These are phyloP conservation scores for Rhinocladiella similis DNA, from an alignment of 2,329 filamentous ascomycete genomes.

Conservation along the genomic window DNA sequence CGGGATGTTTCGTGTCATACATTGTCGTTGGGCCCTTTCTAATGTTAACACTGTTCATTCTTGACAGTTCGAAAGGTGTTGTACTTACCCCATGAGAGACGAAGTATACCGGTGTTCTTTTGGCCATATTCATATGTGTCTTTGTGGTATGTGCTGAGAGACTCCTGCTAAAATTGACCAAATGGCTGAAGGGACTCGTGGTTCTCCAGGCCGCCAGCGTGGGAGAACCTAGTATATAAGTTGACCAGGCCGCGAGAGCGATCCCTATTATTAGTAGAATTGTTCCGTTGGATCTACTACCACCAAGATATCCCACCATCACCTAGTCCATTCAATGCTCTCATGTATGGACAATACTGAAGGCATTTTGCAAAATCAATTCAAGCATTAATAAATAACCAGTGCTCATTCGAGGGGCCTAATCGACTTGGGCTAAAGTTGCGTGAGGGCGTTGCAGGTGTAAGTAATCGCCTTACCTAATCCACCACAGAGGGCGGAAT, in stretches of 20 bases:
- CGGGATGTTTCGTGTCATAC: slow-evolving; percentile 68
- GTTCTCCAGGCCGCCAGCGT: slow-evolving; percentile 6
- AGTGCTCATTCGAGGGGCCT: neutral
- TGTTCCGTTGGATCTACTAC: neutral
- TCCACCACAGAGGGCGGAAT: neutral
- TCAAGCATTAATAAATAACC: neutral
- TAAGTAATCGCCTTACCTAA: neutral
- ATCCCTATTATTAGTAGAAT: slow-evolving; percentile 4
- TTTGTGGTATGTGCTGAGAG: neutral
- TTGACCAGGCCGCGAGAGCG: slow-evolving; percentile 1
- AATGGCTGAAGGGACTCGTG: neutral
- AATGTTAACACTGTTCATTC: neutral
- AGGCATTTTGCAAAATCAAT: too few relatives aligned
- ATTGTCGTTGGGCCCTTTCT: slow-evolving; percentile 59
- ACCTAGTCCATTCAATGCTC: too few relatives aligned
- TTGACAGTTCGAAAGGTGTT: slow-evolving; percentile 15
- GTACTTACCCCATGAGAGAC: slow-evolving; percentile 47
- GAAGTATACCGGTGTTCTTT: slow-evolving; percentile 54
- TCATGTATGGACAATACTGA: too few relatives aligned
- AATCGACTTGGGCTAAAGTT: neutral
- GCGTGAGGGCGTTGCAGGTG: neutral
- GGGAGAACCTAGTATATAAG: neutral
- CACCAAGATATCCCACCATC: neutral
- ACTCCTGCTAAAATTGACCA: neutral
- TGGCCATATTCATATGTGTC: slow-evolving; percentile 21